Evolutionary conservation across 73 alveolate genomes (phyloP).

Genomic region (Stentor coeruleus): DNA sequence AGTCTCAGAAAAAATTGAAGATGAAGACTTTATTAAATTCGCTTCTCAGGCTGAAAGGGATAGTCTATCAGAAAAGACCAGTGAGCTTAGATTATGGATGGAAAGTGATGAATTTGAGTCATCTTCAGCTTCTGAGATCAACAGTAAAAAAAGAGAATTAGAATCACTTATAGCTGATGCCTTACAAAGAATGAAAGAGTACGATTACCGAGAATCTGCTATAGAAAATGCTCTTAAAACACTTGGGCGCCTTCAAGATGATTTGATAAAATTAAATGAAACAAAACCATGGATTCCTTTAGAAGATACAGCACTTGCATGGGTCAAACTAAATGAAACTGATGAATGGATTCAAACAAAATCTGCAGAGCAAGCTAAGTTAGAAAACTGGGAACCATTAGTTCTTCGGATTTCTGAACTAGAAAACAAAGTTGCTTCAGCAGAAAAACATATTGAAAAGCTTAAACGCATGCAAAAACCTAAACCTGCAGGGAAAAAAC

Average conservation of each 20-base stretch:
- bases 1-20: slow-evolving; percentile 44
- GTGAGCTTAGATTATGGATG: background rate
- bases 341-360: background rate
- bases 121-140: background rate
- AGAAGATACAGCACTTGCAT: background rate
- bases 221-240: background rate
- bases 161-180: background rate
- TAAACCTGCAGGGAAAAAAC: background rate
- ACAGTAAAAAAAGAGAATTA: background rate
- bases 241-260: background rate
- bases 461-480: slow-evolving; percentile 20
- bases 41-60: slow-evolving; percentile 44
- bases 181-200: slow-evolving; percentile 5
- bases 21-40: slow-evolving; percentile 30
- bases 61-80: background rate
- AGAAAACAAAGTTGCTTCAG: background rate
- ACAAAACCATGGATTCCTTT: slow-evolving; percentile 10
- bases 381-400: background rate
- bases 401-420: background rate
- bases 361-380: background rate
- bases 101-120: background rate
- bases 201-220: background rate
- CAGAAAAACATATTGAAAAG: slow-evolving; percentile 4
- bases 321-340: background rate
- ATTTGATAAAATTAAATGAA: background rate